A percentile compares a stretch with the other conserved stretches of the same genome.
phyloP scores from a whole-genome alignment of 2,329 filamentous ascomycete genomes.

The Sporothrix variecibatus region DNA sequence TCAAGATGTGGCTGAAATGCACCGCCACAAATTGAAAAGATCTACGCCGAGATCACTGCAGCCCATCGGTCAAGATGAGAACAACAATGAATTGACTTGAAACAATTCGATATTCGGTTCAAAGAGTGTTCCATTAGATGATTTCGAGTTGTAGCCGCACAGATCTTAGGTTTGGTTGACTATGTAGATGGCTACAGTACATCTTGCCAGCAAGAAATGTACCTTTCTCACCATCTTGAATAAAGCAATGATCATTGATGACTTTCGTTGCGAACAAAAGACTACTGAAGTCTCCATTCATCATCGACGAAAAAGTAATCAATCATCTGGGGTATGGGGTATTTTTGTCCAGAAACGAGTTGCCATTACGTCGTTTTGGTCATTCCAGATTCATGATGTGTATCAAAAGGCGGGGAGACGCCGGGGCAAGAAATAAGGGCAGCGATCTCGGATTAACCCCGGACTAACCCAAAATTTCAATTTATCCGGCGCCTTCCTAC shows the following conservation, averaged over 20 bases:
- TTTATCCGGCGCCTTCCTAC: conserved; percentile 23
- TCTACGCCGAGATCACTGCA: background rate
- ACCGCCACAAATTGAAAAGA: background rate
- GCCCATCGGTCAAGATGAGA: background rate
- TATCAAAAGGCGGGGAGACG: conserved; percentile 33
- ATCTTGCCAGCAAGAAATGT: background rate
- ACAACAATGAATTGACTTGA: background rate
- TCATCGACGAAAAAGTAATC: background rate
- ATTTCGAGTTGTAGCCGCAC: background rate
- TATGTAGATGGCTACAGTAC: background rate
- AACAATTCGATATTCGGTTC: background rate
- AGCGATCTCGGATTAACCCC: conserved; percentile 33
- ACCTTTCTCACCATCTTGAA: background rate
- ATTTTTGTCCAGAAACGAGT: conserved; percentile 9
- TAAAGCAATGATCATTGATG: background rate
- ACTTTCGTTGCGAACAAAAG: background rate
- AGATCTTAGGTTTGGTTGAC: background rate
- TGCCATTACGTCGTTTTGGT: conserved; percentile 22
- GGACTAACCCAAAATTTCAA: conserved; percentile 34
- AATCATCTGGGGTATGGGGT: conserved; percentile 14
- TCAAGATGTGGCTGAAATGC: conserved; percentile 11
- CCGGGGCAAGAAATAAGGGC: conserved; percentile 39
- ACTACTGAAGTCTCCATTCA: background rate
- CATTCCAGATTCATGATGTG: conserved; percentile 30
- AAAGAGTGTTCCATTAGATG: background rate